phyloP scores from a whole-genome alignment of 2,329 filamentous ascomycete genomes.

The Chaetomiaceae sp. region DNA sequence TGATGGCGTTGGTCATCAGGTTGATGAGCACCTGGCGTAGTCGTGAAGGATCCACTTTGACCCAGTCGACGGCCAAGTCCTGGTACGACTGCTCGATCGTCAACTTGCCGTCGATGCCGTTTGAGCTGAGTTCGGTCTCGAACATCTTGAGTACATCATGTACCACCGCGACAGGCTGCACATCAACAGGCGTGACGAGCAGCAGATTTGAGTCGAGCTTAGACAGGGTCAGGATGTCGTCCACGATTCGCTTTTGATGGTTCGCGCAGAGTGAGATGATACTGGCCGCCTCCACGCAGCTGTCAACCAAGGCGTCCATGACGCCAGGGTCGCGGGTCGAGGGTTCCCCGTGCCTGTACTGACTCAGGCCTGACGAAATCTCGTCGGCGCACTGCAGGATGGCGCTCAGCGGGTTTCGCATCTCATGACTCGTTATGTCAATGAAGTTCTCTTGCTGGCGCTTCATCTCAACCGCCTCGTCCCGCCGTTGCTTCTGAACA shows the following conservation, averaged over 20 bases:
- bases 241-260: slow-evolving; percentile 73
- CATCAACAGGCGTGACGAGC: slow-evolving; percentile 64
- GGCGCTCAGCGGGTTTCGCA: slow-evolving; percentile 68
- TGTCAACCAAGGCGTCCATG: slow-evolving; percentile 47
- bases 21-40: slow-evolving; percentile 74
- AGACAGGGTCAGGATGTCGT: slow-evolving; percentile 67
- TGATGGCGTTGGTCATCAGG: slow-evolving; percentile 64
- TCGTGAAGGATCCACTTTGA: slow-evolving; percentile 69
- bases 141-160: slow-evolving; percentile 71
- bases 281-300: slow-evolving; percentile 69
- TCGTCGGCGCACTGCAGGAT: slow-evolving; percentile 72
- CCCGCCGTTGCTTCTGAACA: slow-evolving; percentile 69
- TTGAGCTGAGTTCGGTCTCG: slow-evolving; percentile 67
- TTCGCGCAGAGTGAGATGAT: slow-evolving; percentile 76
- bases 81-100: slow-evolving; percentile 64
- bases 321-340: slow-evolving; percentile 32
- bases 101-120: slow-evolving; percentile 68
- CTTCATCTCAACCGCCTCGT: slow-evolving; percentile 64
- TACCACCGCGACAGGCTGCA: slow-evolving; percentile 62
- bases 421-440: slow-evolving; percentile 68
- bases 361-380: slow-evolving; percentile 57
- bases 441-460: slow-evolving; percentile 77
- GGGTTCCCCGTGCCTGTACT: slow-evolving; percentile 35
- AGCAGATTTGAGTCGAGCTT: slow-evolving; percentile 74
- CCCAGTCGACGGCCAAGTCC: slow-evolving; percentile 63